Base-by-base conservation (phyloP, 23 red algal genomes). In the Gracilaria gracilis region DNA sequence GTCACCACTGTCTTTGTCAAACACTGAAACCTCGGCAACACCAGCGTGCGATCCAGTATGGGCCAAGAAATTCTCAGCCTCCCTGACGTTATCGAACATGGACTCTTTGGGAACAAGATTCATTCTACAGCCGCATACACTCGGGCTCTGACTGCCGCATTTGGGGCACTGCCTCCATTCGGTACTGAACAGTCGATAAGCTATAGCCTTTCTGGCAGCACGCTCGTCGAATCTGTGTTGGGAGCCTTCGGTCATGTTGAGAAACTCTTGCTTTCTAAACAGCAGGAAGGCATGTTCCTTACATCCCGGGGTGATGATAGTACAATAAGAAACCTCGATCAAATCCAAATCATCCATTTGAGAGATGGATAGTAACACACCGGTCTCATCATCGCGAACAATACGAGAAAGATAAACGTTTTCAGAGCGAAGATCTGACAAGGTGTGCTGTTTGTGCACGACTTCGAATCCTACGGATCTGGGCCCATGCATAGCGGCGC, bases 291-390 rank as follows among this genome's bases (percentile, higher is more conserved):
- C 69, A 36, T 87, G 67, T n/a, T 87, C 67, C 9, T 65, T 66
- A 51, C 17, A 54, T 37, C 62, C 25, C 23, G 84, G 66, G 12
- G 67, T 55, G n/a, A 57, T 23, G 12, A 87, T 64, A 15, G 67
- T 23, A 25, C 51, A 87, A 65, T 75, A 87, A 20, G 84, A 74
- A 17, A 87, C 48, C 84, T 87, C 67, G n/a, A 71, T 76, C 34
- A 87, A 25, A 9, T 34, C 37, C 54, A 64, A 37, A 61, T 67
- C 61, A 35, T 44, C 39, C 29, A 38, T 36, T 34, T 84, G 28
- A 5, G 81, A 27, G 17, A 84, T 84, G 81, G 61, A 84, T 55
- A 32, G 4, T 15, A 32, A 36, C 32, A 37, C 31, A 32, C 28
- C 28, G 32, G 64, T 37, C 64, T 55, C 38, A 21, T 76, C 67